A percentile compares a stretch with the other conserved stretches of the same genome.
Evolutionary conservation across 139 green algal species (phyloP).

Genomic region (Coelastrella sp.): DNA sequence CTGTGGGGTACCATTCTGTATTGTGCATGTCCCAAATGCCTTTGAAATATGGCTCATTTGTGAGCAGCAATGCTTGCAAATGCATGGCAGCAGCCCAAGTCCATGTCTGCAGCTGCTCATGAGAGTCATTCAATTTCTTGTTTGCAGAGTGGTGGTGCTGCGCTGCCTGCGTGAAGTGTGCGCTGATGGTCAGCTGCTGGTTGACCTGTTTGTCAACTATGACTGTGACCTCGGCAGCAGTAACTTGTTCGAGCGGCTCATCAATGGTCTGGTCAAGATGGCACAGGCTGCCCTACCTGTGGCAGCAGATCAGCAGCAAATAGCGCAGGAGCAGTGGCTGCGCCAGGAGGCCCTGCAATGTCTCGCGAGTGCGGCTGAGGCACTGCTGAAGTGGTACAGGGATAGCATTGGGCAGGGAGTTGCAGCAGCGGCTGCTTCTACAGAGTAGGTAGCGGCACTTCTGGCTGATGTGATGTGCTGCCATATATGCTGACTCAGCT

Average conservation of each 20-base stretch:
- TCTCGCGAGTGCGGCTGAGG: constrained; percentile 75
- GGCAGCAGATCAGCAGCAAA: constrained; percentile 23
- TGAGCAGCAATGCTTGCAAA: too few species aligned
- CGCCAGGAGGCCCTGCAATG: constrained; percentile 83
- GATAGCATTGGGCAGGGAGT: constrained; percentile 18
- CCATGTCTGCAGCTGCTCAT: not conserved
- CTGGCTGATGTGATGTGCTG: too few species aligned
- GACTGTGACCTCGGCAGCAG: constrained; percentile 93
- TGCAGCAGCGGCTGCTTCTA: not conserved
- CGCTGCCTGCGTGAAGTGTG: constrained; percentile 65
- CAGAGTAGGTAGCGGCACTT: not conserved
- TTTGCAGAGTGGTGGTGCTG: constrained; percentile 67
- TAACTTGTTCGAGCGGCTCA: constrained; percentile 93
- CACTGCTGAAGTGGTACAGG: constrained; percentile 83
- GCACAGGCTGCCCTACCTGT: constrained; percentile 57
- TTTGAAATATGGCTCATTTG: too few species aligned
- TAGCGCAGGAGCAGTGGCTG: constrained; percentile 60
- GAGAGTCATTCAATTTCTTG: not conserved
- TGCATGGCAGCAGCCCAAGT: too few species aligned
- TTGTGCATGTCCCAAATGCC: too few species aligned
- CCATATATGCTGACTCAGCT: too few species aligned
- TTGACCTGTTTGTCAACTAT: constrained; percentile 98
- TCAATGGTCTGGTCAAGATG: constrained; percentile 85
- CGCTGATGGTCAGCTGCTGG: constrained; percentile 90
- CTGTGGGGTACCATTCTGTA: not conserved